phyloP scores from a whole-genome alignment of 2,329 filamentous ascomycete species.

The Xylariaceae sp. region DNA sequence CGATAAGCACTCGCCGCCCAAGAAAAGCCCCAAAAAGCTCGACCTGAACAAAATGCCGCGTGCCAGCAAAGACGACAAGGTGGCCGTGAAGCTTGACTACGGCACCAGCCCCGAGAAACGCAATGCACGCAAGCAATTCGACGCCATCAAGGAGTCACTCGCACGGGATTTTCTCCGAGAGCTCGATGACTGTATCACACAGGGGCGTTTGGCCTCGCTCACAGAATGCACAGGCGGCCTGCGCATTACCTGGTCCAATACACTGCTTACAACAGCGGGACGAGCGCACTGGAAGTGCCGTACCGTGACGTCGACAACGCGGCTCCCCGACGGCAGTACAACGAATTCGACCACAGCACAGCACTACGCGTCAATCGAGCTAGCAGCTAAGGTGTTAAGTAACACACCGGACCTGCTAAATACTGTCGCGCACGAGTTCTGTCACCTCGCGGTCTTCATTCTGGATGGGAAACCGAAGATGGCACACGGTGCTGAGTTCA shows the following conservation, averaged over 20 bases:
- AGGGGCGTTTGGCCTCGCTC: slow-evolving; percentile 54
- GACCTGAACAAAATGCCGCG: slow-evolving; percentile 8
- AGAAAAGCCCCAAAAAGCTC: slow-evolving; percentile 3
- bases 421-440: slow-evolving; percentile 94
- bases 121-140: slow-evolving; percentile 56
- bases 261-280: slow-evolving; percentile 75
- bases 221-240: slow-evolving; percentile 65
- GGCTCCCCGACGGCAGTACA: slow-evolving; percentile 12
- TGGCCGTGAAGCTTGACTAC: slow-evolving; percentile 28
- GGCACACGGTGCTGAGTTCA: slow-evolving; percentile 83
- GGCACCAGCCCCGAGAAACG: slow-evolving; percentile 29
- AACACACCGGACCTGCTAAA: slow-evolving; percentile 75
- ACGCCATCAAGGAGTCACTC: slow-evolving; percentile 55
- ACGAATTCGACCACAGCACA: slow-evolving; percentile 24
- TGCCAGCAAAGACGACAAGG: slow-evolving; percentile 15
- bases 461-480: slow-evolving; percentile 68
- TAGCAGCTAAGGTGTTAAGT: slow-evolving; percentile 84
- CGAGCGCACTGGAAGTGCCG: slow-evolving; percentile 69
- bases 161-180: slow-evolving; percentile 62
- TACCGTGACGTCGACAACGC: slow-evolving; percentile 32
- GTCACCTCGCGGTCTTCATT: slow-evolving; percentile 91
- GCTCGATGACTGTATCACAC: slow-evolving; percentile 63
- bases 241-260: slow-evolving; percentile 69
- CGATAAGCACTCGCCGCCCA: slow-evolving; percentile 28
- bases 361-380: slow-evolving; percentile 74